Conservation (phyloP, 495 filamentous ascomycete genomes). For the Xylaria acuta region DNA sequence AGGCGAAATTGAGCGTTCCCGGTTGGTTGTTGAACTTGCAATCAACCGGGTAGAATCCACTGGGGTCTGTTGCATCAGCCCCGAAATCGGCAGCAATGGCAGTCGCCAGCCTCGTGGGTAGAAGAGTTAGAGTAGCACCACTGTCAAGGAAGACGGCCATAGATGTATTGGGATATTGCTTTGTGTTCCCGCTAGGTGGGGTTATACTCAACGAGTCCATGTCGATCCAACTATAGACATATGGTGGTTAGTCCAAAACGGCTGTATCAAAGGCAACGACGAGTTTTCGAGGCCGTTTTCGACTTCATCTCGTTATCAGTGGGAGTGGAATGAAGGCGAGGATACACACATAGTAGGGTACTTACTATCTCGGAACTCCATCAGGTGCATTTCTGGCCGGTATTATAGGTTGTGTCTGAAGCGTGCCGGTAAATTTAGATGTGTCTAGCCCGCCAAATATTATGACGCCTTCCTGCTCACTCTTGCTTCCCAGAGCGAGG, state of each 20-base stretch:
- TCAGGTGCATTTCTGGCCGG: constrained; percentile 52
- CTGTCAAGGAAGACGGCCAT: constrained; percentile 83
- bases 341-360: not conserved
- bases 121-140: constrained; percentile 85
- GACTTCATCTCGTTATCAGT: not conserved
- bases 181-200: constrained; percentile 50
- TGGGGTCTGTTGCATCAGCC: constrained; percentile 54
- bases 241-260: not conserved
- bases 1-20: constrained; percentile 74
- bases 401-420: constrained; percentile 72
- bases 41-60: constrained; percentile 70
- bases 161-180: constrained; percentile 54
- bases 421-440: constrained; percentile 75
- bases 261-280: not conserved
- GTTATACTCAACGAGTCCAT: constrained; percentile 64
- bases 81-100: constrained; percentile 70
- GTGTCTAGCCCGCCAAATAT: constrained; percentile 94
- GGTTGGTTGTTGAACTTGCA: constrained; percentile 71
- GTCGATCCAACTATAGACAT: constrained; percentile 55
- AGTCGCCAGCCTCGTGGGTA: constrained; percentile 70
- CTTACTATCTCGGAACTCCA: constrained; percentile 48
- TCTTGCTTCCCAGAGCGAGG: constrained; percentile 55
- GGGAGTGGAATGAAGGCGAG: not conserved
- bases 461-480: constrained; percentile 69
- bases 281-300: not conserved